Evolutionary conservation across 106 monocot genomes (phyloP), one percentile per base, ranked within the genome.

Genomic region (Hemerocallis citrina): DNA sequence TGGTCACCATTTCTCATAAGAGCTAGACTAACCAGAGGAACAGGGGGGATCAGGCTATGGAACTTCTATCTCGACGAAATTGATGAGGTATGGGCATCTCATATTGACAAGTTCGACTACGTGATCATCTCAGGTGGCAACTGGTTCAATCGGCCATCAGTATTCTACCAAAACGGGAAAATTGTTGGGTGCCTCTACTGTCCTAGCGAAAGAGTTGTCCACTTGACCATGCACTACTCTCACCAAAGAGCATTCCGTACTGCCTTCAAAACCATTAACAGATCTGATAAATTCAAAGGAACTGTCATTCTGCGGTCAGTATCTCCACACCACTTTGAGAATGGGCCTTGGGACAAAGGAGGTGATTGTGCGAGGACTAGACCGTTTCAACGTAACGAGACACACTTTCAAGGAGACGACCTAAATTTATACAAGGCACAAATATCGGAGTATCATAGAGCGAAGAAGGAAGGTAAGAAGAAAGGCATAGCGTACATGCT

Each of bases 241-340:
- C 25, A 68, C 40, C 41, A 44, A n/a, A 33, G 12, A 28, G 67
- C 67, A 1, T 68, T 68, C 23, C 52, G 31, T 12, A 43, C 57
- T 4, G 67, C 67, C 10, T 57, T 68, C 25, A n/a, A 16, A 32
- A 6, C 67, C 6, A 57, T 68, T 14, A 68, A 68, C 56, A 40
- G 6, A 4, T 43, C 42, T 6, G 21, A 14, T 0, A 34, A 20
- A 20, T 45, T 68, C 67, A 41, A 45, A 34, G 67, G 67, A 16
- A 34, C 44, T 0, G 30, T 68, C 21, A 23, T 68, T 31, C 57
- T 59, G 35, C 47, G 59, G 22, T 35, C 68, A 2, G 17, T 68
- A 7, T 68, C 68, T 23, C 68, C 68, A 12, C 33, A 56, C 14
- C 68, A 68, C 34, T 68, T 68, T 20, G 68, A 68, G 57, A 55